Base-by-base conservation (phyloP, 306 rosid genomes). In the Casuarina glauca region DNA sequence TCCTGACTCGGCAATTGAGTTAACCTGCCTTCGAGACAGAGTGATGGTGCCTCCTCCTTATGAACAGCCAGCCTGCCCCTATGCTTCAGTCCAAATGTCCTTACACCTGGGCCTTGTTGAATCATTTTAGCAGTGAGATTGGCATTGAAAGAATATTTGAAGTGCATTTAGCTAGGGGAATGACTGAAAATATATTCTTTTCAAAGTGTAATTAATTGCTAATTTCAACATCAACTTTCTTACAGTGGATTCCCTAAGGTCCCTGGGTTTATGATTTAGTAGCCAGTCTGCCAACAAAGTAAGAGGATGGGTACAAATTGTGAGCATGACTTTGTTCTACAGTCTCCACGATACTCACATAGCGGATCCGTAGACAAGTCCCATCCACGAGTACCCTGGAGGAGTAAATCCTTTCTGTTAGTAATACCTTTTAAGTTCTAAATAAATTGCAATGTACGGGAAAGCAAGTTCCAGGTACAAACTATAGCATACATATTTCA, bases 371-470 rank as follows among this genome's bases (percentile, higher is more conserved):
- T 6, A 9, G 49, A 15, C 39, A 39, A 13, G 48, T 41, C 41
- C 49, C 26, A 38, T 41, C 48, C 70, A 41, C 35, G 36, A 8
- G 49, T 16, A 7, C 42, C 71, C 11, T 66, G 46, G 46, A 66
- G 46, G 46, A 66, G 48, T 66, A 43, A 66, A 66, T 66, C 8
- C 50, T 66, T 66, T 41, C 50, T 41, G 48, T 66, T 58, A 8
- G 3, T 2, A 32, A 5, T 17, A 64, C 36, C 36, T 58, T 26
- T 38, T 26, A 58, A 19, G 32, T 19, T 26, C 39, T 58, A 19
- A 58, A 26, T 26, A 9, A 58, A 1, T 58, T 58, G 26, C 64
- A 58, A 58, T n/a, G 61, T 5, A 58, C 8, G 1, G 64, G 4
- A 15, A 58, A 58, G 39, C 35, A 58, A 58, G 64, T 38, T 3